Percentiles rank a stretch among this genome's conserved stretches.
phyloP scores from a whole-genome alignment of 768 basidiomycete genomes.

The Panus rudis region DNA sequence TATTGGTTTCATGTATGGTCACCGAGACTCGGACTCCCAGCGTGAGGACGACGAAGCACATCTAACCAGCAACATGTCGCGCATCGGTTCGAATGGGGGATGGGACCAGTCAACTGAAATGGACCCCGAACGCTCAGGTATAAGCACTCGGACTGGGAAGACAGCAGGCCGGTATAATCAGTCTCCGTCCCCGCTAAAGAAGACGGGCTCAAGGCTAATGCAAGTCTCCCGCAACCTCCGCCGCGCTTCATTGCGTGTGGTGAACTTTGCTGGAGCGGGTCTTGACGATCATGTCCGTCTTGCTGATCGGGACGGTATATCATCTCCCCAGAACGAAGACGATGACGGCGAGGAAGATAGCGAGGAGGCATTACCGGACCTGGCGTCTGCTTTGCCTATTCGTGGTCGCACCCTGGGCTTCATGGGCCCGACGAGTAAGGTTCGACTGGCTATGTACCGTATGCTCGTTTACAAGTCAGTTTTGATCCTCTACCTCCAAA shows the following conservation, averaged over 20 bases:
- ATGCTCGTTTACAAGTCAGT: slow-evolving; percentile 69
- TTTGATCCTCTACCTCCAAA: background rate
- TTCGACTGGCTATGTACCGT: slow-evolving; percentile 60
- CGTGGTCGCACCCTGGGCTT: slow-evolving; percentile 76
- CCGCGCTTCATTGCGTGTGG: slow-evolving; percentile 72
- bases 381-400: slow-evolving; percentile 42
- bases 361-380: slow-evolving; percentile 30
- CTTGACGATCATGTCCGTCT: slow-evolving; percentile 55
- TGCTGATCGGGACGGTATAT: slow-evolving; percentile 11
- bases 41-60: slow-evolving; percentile 54
- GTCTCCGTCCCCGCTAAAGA: slow-evolving; percentile 52
- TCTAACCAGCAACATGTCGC: slow-evolving; percentile 49
- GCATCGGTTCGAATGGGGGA: slow-evolving; percentile 24
- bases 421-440: slow-evolving; percentile 58
- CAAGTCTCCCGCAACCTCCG: slow-evolving; percentile 50
- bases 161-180: slow-evolving; percentile 46
- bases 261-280: slow-evolving; percentile 61
- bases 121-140: slow-evolving; percentile 45
- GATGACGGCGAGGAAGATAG: slow-evolving; percentile 21
- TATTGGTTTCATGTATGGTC: slow-evolving; percentile 28
- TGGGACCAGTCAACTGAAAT: slow-evolving; percentile 18
- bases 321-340: too few relatives aligned
- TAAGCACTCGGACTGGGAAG: slow-evolving; percentile 29
- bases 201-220: slow-evolving; percentile 52
- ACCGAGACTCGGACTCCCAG: slow-evolving; percentile 33